Base-by-base conservation (phyloP, 352 stramenopile species). In the Phytophthora sp. region DNA sequence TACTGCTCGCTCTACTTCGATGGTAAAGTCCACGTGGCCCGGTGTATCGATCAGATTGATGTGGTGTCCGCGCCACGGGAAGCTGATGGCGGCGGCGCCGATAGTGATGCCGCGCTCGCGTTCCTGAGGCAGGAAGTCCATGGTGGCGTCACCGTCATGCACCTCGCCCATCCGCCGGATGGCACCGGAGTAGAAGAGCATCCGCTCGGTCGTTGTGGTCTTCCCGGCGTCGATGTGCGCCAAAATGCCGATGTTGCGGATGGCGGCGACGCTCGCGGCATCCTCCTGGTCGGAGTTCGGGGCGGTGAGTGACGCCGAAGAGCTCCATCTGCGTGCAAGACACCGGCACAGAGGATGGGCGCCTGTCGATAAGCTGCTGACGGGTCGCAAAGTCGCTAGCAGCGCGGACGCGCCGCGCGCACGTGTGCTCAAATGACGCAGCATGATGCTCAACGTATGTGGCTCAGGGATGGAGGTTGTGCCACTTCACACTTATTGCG, bases 191-290 rank as follows among this genome's bases (percentile, higher is more conserved):
- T 99, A 99, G 78, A 97, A 99, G 15, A 99, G 88, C 82, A 99
- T 99, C 63, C 96, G 90, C 78, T 99, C 97, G 16, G 97, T 99
- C 12, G 96, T 99, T 24, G 97, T 99, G 8, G 97, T 99, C 84
- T 99, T 99, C 16, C 97, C 97, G 7, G 97, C 96, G 77, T 99
- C 97, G 66, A 99, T 99, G 81, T 99, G 97, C 24, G 97, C 97
- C 76, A 99, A 94, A 74, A 99, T 99, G 63, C 97, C 97, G 73
- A 99, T 99, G 82, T 99, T 99, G 57, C 98, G 91, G 78, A 96
- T 88, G 44, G 7, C 31, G 12, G 59, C 57, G 11, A 78, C 47
- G 47, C 44, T 57, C 26, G 53, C 60, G 35, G 42, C 58, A 18
- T 68, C 55, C 36, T 68, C 57, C 57, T 69, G 66, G 24, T 23